Evolutionary conservation across 805 yeast genomes (phyloP).

Genomic region (Sugiyamaella marilandica): DNA sequence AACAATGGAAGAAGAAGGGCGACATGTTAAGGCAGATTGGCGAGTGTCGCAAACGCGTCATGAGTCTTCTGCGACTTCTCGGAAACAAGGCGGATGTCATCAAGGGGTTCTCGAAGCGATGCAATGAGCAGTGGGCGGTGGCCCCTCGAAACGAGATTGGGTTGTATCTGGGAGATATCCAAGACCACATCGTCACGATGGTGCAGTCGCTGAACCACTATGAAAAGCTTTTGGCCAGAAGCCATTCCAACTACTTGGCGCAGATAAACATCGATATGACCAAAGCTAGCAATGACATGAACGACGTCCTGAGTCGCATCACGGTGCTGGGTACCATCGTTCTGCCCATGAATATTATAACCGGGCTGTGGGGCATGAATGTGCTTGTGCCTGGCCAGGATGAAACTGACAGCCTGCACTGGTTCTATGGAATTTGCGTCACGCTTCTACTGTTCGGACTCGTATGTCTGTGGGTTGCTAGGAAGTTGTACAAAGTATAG

Average conservation of each 20-base stretch:
- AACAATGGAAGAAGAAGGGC: slow-evolving; percentile 87
- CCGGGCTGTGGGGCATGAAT: slow-evolving; percentile 99
- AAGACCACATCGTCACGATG: slow-evolving; percentile 97
- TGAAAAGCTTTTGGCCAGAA: slow-evolving; percentile 86
- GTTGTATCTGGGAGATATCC: slow-evolving; percentile 93
- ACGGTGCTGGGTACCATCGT: slow-evolving; percentile 93
- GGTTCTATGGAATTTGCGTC: slow-evolving; percentile 51
- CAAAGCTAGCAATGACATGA: slow-evolving; percentile 91
- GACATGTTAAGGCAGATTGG: slow-evolving; percentile 94
- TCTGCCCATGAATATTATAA: slow-evolving; percentile 87
- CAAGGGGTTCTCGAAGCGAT: slow-evolving; percentile 87
- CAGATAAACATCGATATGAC: slow-evolving; percentile 98
- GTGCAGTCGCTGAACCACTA: slow-evolving; percentile 91
- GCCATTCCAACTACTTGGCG: slow-evolving; percentile 95
- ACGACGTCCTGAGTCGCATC: slow-evolving; percentile 90
- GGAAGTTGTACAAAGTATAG: slow-evolving; percentile 9
- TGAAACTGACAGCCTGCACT: slow-evolving; percentile 48
- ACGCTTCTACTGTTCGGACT: slow-evolving; percentile 31
- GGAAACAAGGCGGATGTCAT: slow-evolving; percentile 98
- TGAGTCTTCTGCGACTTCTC: slow-evolving; percentile 77
- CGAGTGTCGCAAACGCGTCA: slow-evolving; percentile 89
- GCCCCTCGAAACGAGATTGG: slow-evolving; percentile 84
- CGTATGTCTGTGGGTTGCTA: slow-evolving; percentile 21
- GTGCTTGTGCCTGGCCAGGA: slow-evolving; percentile 90
- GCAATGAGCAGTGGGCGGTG: slow-evolving; percentile 76